phyloP scores from a whole-genome alignment of 2,329 filamentous ascomycete genomes.

The Ophiostoma himal-ulmi region DNA sequence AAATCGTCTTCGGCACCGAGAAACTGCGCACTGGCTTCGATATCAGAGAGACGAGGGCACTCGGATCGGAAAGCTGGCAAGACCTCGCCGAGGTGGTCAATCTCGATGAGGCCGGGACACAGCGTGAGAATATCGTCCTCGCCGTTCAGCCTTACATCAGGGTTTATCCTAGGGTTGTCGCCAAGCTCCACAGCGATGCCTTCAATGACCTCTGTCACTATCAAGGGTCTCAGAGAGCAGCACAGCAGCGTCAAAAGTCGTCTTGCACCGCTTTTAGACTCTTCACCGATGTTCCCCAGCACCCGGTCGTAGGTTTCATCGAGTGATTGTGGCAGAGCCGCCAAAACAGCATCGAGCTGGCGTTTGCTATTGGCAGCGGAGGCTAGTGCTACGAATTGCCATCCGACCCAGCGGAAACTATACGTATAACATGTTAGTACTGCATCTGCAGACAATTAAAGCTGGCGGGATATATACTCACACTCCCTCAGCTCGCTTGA shows the following conservation, averaged over 20 bases:
- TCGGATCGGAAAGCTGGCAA: not conserved
- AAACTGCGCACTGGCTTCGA: not conserved
- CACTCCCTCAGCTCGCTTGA: not conserved
- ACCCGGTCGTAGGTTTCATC: not conserved
- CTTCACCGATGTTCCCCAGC: not conserved
- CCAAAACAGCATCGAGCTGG: not conserved
- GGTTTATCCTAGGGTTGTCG: conserved; percentile 22
- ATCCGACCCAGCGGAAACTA: not conserved
- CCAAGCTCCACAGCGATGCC: conserved; percentile 25
- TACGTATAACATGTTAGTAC: not conserved
- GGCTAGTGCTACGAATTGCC: not conserved
- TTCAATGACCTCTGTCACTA: conserved; percentile 23
- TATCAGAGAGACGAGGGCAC: not conserved
- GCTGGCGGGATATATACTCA: not conserved
- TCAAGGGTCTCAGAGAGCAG: conserved; percentile 21
- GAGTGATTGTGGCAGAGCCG: not conserved
- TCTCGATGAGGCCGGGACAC: not conserved
- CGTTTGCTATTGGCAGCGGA: not conserved
- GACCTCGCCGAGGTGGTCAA: not conserved
- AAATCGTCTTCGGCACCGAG: not conserved
- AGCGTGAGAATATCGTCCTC: not conserved
- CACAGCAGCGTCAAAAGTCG: conserved; percentile 22
- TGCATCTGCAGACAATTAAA: not conserved
- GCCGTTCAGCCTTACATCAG: conserved; percentile 18
- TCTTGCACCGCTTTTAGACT: conserved; percentile 16